phyloP scores from a whole-genome alignment of 805 yeast species.

The Nakazawaea laoshanensis region DNA sequence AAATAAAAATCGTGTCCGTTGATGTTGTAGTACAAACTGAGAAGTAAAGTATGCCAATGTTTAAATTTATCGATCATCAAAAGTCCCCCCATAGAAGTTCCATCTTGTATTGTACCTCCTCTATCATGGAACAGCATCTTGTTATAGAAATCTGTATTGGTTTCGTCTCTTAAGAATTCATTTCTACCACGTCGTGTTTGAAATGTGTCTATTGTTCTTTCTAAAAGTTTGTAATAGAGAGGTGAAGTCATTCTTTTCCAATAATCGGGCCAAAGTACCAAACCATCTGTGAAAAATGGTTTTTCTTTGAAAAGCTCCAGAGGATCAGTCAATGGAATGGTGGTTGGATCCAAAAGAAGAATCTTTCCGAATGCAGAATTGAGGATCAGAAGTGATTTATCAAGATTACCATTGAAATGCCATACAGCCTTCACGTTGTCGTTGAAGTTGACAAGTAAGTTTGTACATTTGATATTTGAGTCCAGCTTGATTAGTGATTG shows the following conservation, averaged over 20 bases:
- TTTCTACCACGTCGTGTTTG: slow-evolving; percentile 11
- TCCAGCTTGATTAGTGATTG: slow-evolving; percentile 38
- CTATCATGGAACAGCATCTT: slow-evolving; percentile 51
- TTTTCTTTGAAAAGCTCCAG: slow-evolving; percentile 24
- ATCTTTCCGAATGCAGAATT: slow-evolving; percentile 37
- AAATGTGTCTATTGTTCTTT: slow-evolving; percentile 16
- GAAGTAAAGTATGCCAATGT: slow-evolving; percentile 48
- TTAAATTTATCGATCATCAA: slow-evolving; percentile 46
- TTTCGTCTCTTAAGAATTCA: slow-evolving; percentile 24
- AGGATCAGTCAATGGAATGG: slow-evolving; percentile 33
- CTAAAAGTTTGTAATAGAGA: slow-evolving; percentile 32
- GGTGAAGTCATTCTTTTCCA: slow-evolving; percentile 70
- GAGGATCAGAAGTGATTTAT: slow-evolving; percentile 32
- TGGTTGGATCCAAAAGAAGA: slow-evolving; percentile 37
- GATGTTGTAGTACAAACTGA: slow-evolving; percentile 58
- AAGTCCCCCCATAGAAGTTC: slow-evolving; percentile 67
- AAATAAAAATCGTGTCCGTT: slow-evolving; percentile 56
- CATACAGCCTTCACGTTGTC: slow-evolving; percentile 35
- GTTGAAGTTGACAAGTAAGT: slow-evolving; percentile 57
- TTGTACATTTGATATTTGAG: slow-evolving; percentile 58
- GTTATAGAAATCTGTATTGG: slow-evolving; percentile 13
- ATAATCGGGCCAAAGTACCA: slow-evolving; percentile 70
- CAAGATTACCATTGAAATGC: slow-evolving; percentile 46
- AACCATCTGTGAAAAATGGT: slow-evolving; percentile 38
- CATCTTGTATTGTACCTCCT: slow-evolving; percentile 60